A percentile compares a stretch with the other conserved stretches of the same genome.
Conservation (phyloP, 2,329 filamentous ascomycete species). For the Pseudogymnoascus sp. region DNA sequence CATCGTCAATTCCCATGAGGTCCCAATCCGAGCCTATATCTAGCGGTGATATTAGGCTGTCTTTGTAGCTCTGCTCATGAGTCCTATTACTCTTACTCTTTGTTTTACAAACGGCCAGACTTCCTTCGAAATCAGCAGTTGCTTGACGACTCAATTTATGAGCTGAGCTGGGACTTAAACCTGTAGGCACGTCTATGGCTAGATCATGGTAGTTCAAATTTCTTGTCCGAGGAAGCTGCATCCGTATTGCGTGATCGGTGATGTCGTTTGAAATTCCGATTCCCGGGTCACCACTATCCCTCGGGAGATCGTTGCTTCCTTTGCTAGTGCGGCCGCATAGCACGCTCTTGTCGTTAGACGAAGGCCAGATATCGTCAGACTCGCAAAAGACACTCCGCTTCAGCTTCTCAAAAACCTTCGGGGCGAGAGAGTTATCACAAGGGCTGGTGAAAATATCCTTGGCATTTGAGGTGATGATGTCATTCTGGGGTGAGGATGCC, state of each 20-base stretch:
- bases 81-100: not conserved
- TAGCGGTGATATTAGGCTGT: not conserved
- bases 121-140: not conserved
- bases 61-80: not conserved
- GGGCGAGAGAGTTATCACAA: not conserved
- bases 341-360: not conserved
- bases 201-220: not conserved
- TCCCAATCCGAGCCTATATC: not conserved
- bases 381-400: not conserved
- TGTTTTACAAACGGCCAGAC: not conserved
- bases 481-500: too few species aligned
- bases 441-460: not conserved
- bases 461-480: too few species aligned
- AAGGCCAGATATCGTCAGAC: not conserved
- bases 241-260: not conserved
- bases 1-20: not conserved
- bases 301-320: not conserved
- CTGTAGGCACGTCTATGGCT: not conserved
- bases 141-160: not conserved
- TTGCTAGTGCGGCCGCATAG: not conserved
- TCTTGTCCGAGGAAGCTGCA: not conserved
- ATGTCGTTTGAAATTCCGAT: not conserved
- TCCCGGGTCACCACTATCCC: not conserved
- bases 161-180: not conserved
- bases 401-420: not conserved